phyloP scores from a whole-genome alignment of 2,329 filamentous ascomycete genomes.

The Colletotrichum euphorbiae region DNA sequence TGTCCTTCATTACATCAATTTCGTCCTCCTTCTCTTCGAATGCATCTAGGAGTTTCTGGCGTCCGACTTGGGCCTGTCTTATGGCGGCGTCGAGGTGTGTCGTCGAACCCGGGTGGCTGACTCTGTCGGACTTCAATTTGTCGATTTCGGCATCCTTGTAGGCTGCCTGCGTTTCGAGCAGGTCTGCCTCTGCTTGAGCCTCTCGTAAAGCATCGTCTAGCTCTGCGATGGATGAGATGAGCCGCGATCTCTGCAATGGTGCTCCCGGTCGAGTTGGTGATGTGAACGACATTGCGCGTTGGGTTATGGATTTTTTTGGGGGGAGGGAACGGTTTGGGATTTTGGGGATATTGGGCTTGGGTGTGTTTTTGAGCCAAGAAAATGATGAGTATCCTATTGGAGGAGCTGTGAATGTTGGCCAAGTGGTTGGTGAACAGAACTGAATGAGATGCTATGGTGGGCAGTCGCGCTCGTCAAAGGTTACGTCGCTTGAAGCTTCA shows the following conservation, averaged over 20 bases:
- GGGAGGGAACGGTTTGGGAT: too few relatives aligned
- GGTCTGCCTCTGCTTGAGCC: slow-evolving; percentile 14
- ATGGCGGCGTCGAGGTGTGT: slow-evolving; percentile 14
- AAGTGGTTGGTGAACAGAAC: too few relatives aligned
- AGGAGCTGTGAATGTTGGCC: too few relatives aligned
- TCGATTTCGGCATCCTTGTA: slow-evolving; percentile 31
- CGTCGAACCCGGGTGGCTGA: background rate
- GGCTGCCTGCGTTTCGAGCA: slow-evolving; percentile 11
- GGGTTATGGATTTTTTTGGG: background rate
- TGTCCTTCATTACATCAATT: slow-evolving; percentile 1
- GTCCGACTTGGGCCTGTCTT: background rate
- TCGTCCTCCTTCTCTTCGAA: slow-evolving; percentile 18
- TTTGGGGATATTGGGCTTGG: too few relatives aligned
- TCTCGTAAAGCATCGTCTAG: background rate
- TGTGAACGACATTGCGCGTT: background rate
- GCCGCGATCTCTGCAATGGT: background rate
- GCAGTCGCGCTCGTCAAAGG: too few relatives aligned
- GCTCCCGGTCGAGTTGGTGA: background rate
- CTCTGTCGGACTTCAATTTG: slow-evolving; percentile 5
- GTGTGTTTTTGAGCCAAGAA: too few relatives aligned
- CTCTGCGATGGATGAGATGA: slow-evolving; percentile 11
- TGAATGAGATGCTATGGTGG: too few relatives aligned
- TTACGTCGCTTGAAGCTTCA: too few relatives aligned
- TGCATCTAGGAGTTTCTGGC: background rate
- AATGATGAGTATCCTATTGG: too few relatives aligned